Conservation (phyloP, 2,329 filamentous ascomycete genomes). For the Stachybotrys echinatus region DNA sequence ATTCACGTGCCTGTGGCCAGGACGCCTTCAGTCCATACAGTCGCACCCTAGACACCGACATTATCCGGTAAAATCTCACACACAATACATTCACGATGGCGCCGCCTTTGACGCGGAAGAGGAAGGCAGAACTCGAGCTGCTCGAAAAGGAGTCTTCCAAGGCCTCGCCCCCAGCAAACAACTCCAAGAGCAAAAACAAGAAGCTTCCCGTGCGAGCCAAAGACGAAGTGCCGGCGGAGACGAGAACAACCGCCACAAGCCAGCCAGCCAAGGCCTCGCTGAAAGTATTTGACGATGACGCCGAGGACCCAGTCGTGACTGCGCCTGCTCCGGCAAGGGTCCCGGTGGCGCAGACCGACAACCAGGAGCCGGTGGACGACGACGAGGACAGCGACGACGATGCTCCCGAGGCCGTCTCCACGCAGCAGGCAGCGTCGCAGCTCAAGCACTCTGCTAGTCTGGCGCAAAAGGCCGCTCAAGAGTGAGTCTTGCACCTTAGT, state of each 20-base stretch:
- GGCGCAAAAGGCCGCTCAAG: conserved; percentile 43
- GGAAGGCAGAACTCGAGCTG: conserved; percentile 15
- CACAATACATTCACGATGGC: not conserved
- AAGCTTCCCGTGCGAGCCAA: conserved; percentile 30
- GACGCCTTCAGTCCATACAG: too few relatives aligned
- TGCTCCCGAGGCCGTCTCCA: conserved; percentile 55
- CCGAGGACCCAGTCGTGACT: conserved; percentile 9
- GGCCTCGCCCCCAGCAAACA: not conserved
- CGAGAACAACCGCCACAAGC: not conserved
- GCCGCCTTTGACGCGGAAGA: conserved; percentile 4
- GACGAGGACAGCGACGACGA: conserved; percentile 46
- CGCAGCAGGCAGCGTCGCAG: conserved; percentile 39
- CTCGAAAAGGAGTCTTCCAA: not conserved
- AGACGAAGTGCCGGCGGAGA: conserved; percentile 14
- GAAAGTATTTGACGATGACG: conserved; percentile 29
- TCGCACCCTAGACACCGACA: too few relatives aligned
- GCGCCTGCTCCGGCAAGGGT: not conserved
- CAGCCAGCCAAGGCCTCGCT: conserved; percentile 18
- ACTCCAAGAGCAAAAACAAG: conserved; percentile 14
- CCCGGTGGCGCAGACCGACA: not conserved
- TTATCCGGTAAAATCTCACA: not conserved
- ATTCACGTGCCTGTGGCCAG: too few relatives aligned
- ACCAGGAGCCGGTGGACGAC: conserved; percentile 13
- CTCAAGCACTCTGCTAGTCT: conserved; percentile 40
- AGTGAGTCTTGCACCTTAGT: conserved; percentile 27